Evolutionary conservation across 192 early-diverging fungal genomes (phyloP).

Genomic region (Geranomyces variabilis): DNA sequence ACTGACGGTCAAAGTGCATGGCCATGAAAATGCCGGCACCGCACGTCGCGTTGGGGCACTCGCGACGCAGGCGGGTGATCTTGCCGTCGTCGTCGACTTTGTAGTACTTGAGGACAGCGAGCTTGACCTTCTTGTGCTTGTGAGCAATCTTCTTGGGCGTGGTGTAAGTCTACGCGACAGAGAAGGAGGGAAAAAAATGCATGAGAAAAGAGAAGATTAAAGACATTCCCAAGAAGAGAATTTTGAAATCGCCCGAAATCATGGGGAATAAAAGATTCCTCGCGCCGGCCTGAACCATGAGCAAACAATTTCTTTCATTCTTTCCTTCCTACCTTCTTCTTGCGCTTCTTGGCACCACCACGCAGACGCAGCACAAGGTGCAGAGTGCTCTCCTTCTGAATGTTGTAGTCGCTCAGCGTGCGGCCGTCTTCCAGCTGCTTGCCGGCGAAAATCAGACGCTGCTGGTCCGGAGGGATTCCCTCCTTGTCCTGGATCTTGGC

Average conservation of each 20-base stretch:
- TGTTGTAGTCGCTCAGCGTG: conserved; percentile 60
- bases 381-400: conserved; percentile 72
- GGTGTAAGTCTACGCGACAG: conserved; percentile 99
- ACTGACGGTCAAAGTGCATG: conserved; percentile 96
- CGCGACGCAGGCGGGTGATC: conserved; percentile 97
- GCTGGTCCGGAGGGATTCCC: conserved; percentile 78
- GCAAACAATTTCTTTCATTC: no score
- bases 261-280: no score
- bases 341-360: conserved; percentile 88
- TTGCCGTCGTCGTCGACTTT: conserved; percentile 97
- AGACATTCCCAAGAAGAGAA: no score
- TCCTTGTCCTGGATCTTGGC: conserved; percentile 57
- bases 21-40: conserved; percentile 99
- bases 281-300: no score
- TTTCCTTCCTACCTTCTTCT: no score
- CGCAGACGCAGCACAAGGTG: conserved; percentile 68
- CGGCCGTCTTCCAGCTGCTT: conserved; percentile 80
- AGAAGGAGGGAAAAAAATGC: no score
- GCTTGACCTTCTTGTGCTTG: conserved; percentile 99
- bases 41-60: conserved; percentile 95
- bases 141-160: conserved; percentile 99
- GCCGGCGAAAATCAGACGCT: conserved; percentile 78
- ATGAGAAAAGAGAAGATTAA: no score
- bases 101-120: conserved; percentile 97
- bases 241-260: no score